Evolutionary conservation across 768 basidiomycete genomes (phyloP).

Genomic region (Auriscalpium microsporum): DNA sequence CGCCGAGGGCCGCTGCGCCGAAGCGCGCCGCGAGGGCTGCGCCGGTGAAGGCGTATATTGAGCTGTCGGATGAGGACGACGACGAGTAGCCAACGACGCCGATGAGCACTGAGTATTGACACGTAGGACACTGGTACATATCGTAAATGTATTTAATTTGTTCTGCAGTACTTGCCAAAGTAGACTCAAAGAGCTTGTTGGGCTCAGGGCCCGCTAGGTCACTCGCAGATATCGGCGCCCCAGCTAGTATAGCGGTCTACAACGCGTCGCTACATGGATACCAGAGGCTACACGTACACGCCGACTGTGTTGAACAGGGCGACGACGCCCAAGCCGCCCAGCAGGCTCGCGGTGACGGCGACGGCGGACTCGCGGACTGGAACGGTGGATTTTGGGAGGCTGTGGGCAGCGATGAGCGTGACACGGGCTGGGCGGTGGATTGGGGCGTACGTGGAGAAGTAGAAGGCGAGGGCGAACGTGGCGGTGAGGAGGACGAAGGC

Average conservation of each 20-base stretch:
- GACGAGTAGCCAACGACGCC: conserved; percentile 14
- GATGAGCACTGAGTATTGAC: too few relatives aligned
- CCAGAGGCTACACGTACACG: conserved; percentile 57
- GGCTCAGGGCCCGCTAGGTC: too few relatives aligned
- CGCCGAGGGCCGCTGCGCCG: conserved; percentile 33
- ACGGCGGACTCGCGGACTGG: conserved; percentile 61
- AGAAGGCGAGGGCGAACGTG: conserved; percentile 83
- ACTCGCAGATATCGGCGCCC: too few relatives aligned
- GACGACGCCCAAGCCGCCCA: conserved; percentile 85
- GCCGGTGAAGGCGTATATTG: conserved; percentile 35
- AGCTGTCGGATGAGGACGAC: conserved; percentile 42
- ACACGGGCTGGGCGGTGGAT: background rate
- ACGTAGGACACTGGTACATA: too few relatives aligned
- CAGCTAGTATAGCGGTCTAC: too few relatives aligned
- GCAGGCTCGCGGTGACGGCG: conserved; percentile 62
- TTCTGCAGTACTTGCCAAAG: too few relatives aligned
- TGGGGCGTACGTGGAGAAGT: conserved; percentile 71
- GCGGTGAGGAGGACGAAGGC: conserved; percentile 63
- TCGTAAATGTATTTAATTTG: too few relatives aligned
- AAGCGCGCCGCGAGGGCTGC: conserved; percentile 41
- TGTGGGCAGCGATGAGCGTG: conserved; percentile 24
- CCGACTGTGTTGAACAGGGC: conserved; percentile 82
- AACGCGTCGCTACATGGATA: too few relatives aligned
- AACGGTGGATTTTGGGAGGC: conserved; percentile 66
- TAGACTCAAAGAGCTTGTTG: too few relatives aligned